phyloP scores from a whole-genome alignment of 148 eudicot species.

The Mesembryanthemum crystallinum region DNA sequence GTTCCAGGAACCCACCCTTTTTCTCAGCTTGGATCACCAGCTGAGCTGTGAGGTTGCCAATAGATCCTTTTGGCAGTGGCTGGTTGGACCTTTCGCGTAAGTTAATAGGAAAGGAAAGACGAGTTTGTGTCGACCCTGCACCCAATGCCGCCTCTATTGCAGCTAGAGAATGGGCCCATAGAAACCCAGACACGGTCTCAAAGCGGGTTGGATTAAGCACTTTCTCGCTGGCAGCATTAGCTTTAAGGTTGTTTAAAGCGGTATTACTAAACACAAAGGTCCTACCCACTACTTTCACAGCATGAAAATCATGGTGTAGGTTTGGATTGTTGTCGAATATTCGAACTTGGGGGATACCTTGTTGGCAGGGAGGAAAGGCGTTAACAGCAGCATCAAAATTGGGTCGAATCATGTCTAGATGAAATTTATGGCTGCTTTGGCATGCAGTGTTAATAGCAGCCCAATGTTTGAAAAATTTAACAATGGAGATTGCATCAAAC shows the following conservation, averaged over 20 bases:
- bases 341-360: background rate
- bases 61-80: background rate
- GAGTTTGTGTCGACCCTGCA: background rate
- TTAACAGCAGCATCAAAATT: background rate
- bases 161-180: background rate
- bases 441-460: background rate
- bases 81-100: background rate
- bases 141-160: background rate
- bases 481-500: conserved; percentile 9
- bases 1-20: background rate
- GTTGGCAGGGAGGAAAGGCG: conserved; percentile 5
- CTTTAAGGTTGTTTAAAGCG: conserved; percentile 4
- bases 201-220: conserved; percentile 11
- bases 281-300: background rate
- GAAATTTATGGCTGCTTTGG: no score
- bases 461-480: background rate
- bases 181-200: conserved; percentile 8
- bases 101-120: background rate
- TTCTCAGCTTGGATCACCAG: background rate
- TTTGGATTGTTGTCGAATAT: background rate
- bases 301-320: background rate
- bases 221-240: background rate
- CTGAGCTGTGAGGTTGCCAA: background rate
- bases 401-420: background rate
- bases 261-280: background rate